Evolutionary conservation across 129 eudicot species (phyloP).

Genomic region (Arctium lappa): DNA sequence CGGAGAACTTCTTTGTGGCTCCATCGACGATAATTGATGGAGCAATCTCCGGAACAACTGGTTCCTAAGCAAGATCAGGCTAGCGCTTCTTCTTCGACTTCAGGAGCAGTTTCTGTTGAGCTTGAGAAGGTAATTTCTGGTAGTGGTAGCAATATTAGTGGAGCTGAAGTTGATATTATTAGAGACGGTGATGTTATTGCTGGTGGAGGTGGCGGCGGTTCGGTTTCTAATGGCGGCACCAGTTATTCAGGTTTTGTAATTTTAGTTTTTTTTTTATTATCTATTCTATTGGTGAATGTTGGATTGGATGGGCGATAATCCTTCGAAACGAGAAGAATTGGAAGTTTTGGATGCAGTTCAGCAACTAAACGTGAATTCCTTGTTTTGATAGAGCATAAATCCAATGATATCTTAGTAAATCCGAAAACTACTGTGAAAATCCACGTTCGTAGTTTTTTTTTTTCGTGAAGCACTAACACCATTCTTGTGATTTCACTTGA

Average conservation of each 20-base stretch:
- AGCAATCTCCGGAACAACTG: constrained; percentile 23
- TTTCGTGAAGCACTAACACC: background rate
- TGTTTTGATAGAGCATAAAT: background rate
- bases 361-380: background rate
- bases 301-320: background rate
- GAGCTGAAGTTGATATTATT: constrained; percentile 20
- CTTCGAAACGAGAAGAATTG: background rate
- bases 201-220: constrained; percentile 5
- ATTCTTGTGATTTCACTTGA: background rate
- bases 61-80: constrained; percentile 9
- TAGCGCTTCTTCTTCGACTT: constrained; percentile 19
- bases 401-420: background rate
- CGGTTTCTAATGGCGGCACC: constrained; percentile 37
- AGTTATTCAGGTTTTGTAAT: constrained; percentile 34
- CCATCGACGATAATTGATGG: constrained; percentile 18
- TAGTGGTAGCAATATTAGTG: background rate
- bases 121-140: constrained; percentile 31
- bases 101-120: constrained; percentile 42
- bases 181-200: constrained; percentile 3
- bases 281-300: constrained; percentile 1
- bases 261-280: background rate
- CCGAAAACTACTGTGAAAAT: background rate
- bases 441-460: background rate
- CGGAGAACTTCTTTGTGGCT: constrained; percentile 13
- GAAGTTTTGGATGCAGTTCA: constrained; percentile 16